Evolutionary conservation across 495 filamentous ascomycete genomes (phyloP), one percentile per base, ranked within the genome.

Genomic region (Xylaria grammica): DNA sequence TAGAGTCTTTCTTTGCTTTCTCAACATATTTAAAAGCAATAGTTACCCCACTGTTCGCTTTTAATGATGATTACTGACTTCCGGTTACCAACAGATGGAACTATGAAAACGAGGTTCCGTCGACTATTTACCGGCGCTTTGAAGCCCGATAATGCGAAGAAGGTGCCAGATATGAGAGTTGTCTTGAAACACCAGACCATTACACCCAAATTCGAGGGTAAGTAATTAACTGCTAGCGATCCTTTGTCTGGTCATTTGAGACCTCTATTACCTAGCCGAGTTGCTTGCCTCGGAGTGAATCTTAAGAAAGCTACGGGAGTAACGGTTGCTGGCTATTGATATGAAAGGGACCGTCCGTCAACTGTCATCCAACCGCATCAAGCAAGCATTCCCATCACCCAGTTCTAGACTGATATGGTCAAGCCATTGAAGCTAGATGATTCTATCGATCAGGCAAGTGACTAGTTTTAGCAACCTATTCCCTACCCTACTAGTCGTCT

Each of bases 161-260:
- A 87, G 60, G 85, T 99, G 3, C 95, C 95, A 13, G 88, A 89
- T 65, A 95, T 99, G 93, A 92, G 90, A 82, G 95, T 99, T 73
- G 92, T 89, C 83, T 94, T 98, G 95, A 98, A 99, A 86, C 95
- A 96, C 24, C 95, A 99, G 82, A 99, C 96, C 77, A 97, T 99
- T 70, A 99, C 93, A 3, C 94, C 95, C 69, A 98, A 97, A 80
- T 99, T 97, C 77, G 87, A 90, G 67, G 62, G 62, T 64, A 4
- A 49, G 61, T 55, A 3, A 49, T 55, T 24, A 3, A 49, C 49
- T 24, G 9, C 44, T n/a, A 30, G 5, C 2, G 22, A 54, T 13
- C 19, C 17, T 27, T 38, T 59, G 60, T 19, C 2, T 22, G 22
- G 22, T 56, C 7, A 24, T 30, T 17, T 11, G 15, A 46, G 29